Percentiles rank a stretch among this genome's conserved stretches.
phyloP scores from a whole-genome alignment of 306 rosid species.

The Corylus avellana region DNA sequence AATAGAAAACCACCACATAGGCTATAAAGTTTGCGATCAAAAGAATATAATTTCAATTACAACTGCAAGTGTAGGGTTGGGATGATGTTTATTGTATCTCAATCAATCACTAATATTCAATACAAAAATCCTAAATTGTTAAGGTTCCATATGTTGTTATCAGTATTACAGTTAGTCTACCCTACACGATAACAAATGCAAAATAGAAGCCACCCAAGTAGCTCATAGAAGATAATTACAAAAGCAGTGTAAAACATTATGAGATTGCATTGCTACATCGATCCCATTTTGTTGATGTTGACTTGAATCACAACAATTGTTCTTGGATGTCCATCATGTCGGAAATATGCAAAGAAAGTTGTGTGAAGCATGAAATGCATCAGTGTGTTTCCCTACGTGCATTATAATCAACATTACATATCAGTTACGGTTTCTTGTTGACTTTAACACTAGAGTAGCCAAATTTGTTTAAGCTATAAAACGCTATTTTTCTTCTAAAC shows the following conservation, averaged over 20 bases:
- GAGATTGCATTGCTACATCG: too few relatives aligned
- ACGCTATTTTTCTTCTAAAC: background rate
- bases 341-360: too few relatives aligned
- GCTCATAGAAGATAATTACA: constrained; percentile 1
- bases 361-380: too few relatives aligned
- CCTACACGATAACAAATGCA: background rate
- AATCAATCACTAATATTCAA: background rate
- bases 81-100: background rate
- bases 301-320: too few relatives aligned
- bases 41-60: background rate
- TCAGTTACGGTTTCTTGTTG: too few relatives aligned
- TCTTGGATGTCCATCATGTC: too few relatives aligned
- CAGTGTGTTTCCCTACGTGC: too few relatives aligned
- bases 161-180: constrained; percentile 14
- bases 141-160: background rate
- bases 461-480: too few relatives aligned
- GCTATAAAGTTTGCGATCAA: background rate
- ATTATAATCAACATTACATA: too few relatives aligned
- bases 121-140: background rate
- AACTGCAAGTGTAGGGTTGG: background rate
- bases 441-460: too few relatives aligned
- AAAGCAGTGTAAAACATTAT: too few relatives aligned
- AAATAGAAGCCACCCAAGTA: constrained; percentile 15
- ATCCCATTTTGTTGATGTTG: too few relatives aligned
- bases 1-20: background rate